A percentile compares a stretch with the other conserved stretches of the same genome.
These are phyloP conservation scores for Blastobotrys mokoenaii DNA, from an alignment of 805 yeast species.

Conservation along the genomic window DNA sequence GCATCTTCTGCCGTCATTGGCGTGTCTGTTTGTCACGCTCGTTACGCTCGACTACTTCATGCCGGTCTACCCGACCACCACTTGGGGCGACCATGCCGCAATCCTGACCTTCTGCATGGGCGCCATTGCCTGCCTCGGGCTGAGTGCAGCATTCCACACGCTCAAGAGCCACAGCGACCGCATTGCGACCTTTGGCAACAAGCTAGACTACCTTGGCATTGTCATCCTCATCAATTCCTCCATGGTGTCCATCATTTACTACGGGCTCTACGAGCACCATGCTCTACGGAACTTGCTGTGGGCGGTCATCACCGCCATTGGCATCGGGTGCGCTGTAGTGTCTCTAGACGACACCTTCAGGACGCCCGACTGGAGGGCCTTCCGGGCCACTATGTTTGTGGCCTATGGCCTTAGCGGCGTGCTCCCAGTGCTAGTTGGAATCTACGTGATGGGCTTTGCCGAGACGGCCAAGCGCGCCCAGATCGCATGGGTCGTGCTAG, in stretches of 20 bases:
- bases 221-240: constrained; percentile 60
- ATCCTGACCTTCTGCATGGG: constrained; percentile 50
- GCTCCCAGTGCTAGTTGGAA: constrained; percentile 57
- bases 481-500: constrained; percentile 53
- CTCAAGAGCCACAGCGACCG: constrained; percentile 56
- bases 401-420: constrained; percentile 71
- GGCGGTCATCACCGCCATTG: constrained; percentile 41
- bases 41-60: constrained; percentile 13
- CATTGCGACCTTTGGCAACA: constrained; percentile 52
- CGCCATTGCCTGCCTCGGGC: constrained; percentile 48
- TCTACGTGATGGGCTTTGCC: constrained; percentile 38
- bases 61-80: constrained; percentile 22
- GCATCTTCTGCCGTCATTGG: constrained; percentile 40
- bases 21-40: constrained; percentile 13
- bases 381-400: constrained; percentile 71
- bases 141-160: constrained; percentile 61
- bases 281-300: constrained; percentile 23
- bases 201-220: constrained; percentile 69
- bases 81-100: constrained; percentile 40
- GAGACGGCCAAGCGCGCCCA: constrained; percentile 46
- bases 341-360: constrained; percentile 62
- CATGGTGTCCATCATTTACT: constrained; percentile 42
- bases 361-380: constrained; percentile 63
- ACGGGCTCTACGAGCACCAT: constrained; percentile 35
- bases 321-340: constrained; percentile 50